These are phyloP conservation scores for Lactifluus piperatus DNA, from an alignment of 768 basidiomycete genomes.

Conservation along the genomic window DNA sequence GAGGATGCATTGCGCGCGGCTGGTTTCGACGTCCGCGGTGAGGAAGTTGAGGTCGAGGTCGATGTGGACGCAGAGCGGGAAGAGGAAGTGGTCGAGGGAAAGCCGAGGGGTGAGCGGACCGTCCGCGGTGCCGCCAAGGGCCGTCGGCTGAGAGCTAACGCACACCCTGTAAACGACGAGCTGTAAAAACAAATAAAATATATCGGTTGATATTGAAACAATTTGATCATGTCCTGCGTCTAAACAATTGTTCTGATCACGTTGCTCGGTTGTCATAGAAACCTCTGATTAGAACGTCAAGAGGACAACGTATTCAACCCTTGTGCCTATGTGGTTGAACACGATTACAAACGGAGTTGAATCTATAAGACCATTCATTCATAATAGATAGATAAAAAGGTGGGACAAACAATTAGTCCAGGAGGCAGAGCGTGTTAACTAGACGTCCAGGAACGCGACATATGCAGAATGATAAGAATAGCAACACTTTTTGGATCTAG, in stretches of 20 bases:
- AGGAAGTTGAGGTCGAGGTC: conserved; percentile 22
- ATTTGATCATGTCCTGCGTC: too few relatives aligned
- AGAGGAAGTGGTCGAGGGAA: conserved; percentile 13
- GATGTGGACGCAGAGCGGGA: conserved; percentile 23
- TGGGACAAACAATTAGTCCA: conserved; percentile 1
- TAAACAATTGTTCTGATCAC: too few relatives aligned
- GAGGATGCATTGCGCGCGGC: conserved; percentile 45
- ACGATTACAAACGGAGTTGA: conserved; percentile 4
- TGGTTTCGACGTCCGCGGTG: conserved; percentile 40
- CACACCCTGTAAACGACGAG: conserved; percentile 4
- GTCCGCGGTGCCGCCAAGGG: conserved; percentile 6
- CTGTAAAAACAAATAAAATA: background rate
- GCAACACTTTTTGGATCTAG: background rate
- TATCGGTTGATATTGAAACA: too few relatives aligned
- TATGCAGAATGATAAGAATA: background rate
- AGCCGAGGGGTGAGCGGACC: background rate
- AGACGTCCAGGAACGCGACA: background rate
- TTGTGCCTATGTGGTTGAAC: background rate
- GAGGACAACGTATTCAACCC: background rate
- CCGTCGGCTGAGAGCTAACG: conserved; percentile 4
- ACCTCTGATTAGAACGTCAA: background rate
- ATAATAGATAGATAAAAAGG: background rate
- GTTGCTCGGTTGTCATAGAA: background rate
- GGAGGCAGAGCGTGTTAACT: background rate
- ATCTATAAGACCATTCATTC: background rate